Base-by-base conservation (phyloP, 345 rosid species). In the Laguncularia racemosa region DNA sequence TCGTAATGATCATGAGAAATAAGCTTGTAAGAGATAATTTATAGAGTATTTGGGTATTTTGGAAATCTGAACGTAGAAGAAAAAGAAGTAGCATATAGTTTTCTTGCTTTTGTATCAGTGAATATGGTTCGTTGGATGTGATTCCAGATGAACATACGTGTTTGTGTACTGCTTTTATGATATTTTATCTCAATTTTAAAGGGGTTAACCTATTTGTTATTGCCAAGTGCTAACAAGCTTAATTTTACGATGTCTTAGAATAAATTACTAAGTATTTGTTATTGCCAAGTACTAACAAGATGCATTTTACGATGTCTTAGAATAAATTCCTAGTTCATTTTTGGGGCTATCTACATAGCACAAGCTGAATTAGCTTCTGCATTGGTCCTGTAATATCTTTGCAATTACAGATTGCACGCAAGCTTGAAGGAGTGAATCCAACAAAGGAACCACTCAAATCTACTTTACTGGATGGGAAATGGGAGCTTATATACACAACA, bases 401-500 rank as follows among this genome's bases (percentile, higher is more conserved):
- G 13, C 23, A 20, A 55, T 20, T 18, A 66, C 67, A 84, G 96
- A 69, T 89, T 69, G 93, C 89, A 0, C 82, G 84, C 44, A 71
- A 86, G 55, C 88, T 92, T 60, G 96, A 92, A 80, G 87, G 83
- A 15, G 89, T 73, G 20, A 89, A 64, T 71, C 93, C 89, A 13
- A 80, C 77, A 1, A 92, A 79, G 78, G 84, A 77, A 77, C 95
- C 95, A 20, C 61, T 92, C 40, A 92, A 89, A 16, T 89, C 96
- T 52, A 77, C 69, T 56, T 79, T 89, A 17, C 28, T 89, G 9
- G 70, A 83, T 80, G 95, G 96, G 23, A 89, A 92, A 73, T 89
- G 98, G 96, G 95, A 92, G 78, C 96, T 92, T 60, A 68, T 89
- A 53, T 89, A 84, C 61, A 92, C 98, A 14, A 92, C 98, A 38